Conservation (phyloP, 208 protist species). For the Crithidia fasciculata region DNA sequence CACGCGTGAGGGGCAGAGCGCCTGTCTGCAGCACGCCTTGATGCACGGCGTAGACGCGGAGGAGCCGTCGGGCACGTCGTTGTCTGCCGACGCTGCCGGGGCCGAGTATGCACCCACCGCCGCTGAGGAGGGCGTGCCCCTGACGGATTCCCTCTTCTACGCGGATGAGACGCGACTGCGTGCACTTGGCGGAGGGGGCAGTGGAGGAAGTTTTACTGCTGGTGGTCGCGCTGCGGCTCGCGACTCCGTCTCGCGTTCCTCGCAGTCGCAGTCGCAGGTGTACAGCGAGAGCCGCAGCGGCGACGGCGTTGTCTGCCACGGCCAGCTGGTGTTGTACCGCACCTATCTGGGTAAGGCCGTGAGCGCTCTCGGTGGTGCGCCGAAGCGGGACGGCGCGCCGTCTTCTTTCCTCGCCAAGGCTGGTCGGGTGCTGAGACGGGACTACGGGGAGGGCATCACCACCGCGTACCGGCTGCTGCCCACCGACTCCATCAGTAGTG, state of each 20-base stretch:
- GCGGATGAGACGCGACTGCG: conserved; percentile 80
- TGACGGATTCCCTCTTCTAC: conserved; percentile 90
- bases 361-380: conserved; percentile 10
- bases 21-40: conserved; percentile 56
- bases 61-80: neutral
- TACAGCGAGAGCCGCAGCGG: conserved; percentile 12
- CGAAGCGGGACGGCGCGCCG: neutral
- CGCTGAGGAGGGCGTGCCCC: conserved; percentile 70
- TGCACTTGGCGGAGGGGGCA: conserved; percentile 24
- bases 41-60: conserved; percentile 19
- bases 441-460: conserved; percentile 67
- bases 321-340: conserved; percentile 36
- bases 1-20: conserved; percentile 38
- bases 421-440: conserved; percentile 39
- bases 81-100: too few species aligned
- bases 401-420: conserved; percentile 36
- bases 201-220: neutral
- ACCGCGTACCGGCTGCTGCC: conserved; percentile 72
- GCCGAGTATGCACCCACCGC: conserved; percentile 15
- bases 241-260: neutral
- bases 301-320: conserved; percentile 7
- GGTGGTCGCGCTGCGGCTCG: neutral
- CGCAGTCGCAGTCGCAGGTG: neutral
- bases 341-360: conserved; percentile 42
- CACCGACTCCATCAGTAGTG: conserved; percentile 7